A percentile compares a stretch with the other conserved stretches of the same genome.
Evolutionary conservation across 2,329 filamentous ascomycete species (phyloP).

Genomic region (Paraphaeosphaeria sporulosa): DNA sequence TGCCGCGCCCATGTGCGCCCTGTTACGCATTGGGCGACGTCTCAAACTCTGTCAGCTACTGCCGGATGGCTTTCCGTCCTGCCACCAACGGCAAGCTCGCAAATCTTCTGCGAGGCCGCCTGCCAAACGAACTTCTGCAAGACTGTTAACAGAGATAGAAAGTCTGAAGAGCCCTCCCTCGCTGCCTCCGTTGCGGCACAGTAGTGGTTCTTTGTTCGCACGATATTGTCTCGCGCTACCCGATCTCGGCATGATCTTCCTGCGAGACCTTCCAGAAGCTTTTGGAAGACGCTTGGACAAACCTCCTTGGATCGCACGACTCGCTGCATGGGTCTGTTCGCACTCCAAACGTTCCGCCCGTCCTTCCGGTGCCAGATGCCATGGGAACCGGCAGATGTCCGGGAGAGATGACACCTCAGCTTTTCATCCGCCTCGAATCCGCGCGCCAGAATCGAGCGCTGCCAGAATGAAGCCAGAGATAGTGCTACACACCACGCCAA

Average conservation of each 20-base stretch:
- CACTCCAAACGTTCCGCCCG: slow-evolving; percentile 22
- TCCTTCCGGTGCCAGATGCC: slow-evolving; percentile 21
- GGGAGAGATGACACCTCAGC: slow-evolving; percentile 29
- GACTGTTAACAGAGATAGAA: not conserved
- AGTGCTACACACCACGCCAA: slow-evolving; percentile 2
- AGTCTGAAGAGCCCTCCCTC: not conserved
- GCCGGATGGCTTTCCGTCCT: not conserved
- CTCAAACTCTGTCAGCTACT: slow-evolving; percentile 13
- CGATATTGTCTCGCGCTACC: slow-evolving; percentile 11
- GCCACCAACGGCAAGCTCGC: not conserved
- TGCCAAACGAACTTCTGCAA: not conserved
- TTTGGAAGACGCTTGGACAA: slow-evolving; percentile 43
- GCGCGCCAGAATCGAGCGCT: slow-evolving; percentile 8
- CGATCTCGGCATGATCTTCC: slow-evolving; percentile 21
- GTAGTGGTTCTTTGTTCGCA: not conserved
- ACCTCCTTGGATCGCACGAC: slow-evolving; percentile 19
- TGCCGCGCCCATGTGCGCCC: slow-evolving; percentile 8
- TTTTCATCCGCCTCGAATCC: slow-evolving; percentile 17
- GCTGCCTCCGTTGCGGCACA: not conserved
- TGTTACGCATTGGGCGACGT: slow-evolving; percentile 6
- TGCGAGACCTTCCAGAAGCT: slow-evolving; percentile 22
- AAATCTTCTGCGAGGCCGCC: slow-evolving; percentile 1
- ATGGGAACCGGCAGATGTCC: slow-evolving; percentile 31
- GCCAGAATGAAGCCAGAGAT: slow-evolving; percentile 23
- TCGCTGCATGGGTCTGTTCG: slow-evolving; percentile 16